Conservation (phyloP, 768 basidiomycete genomes). For the Hericium coralloides region DNA sequence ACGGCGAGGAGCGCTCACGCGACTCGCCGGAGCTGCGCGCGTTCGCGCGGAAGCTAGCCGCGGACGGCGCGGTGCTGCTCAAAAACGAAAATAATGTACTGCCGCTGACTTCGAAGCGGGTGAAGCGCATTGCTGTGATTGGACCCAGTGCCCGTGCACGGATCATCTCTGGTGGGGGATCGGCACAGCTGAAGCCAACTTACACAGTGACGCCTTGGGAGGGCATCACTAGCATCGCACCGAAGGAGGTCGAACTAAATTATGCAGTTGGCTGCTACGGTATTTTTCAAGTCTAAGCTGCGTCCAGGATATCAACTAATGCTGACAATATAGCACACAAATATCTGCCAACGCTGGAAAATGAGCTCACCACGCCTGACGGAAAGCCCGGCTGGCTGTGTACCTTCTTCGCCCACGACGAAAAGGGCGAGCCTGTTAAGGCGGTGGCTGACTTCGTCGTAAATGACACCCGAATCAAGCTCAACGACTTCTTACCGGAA, state of each 20-base stretch:
- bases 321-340: constrained; percentile 40
- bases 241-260: constrained; percentile 38
- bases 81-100: constrained; percentile 52
- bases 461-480: constrained; percentile 52
- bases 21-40: constrained; percentile 42
- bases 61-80: constrained; percentile 55
- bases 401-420: constrained; percentile 52
- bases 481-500: constrained; percentile 56
- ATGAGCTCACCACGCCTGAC: constrained; percentile 37
- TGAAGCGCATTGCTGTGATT: constrained; percentile 51
- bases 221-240: constrained; percentile 43
- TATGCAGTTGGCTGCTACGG: constrained; percentile 62
- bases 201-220: constrained; percentile 60
- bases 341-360: constrained; percentile 62
- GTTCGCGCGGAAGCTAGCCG: constrained; percentile 49
- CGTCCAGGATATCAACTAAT: not conserved
- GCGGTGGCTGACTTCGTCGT: constrained; percentile 40
- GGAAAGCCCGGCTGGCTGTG: constrained; percentile 57
- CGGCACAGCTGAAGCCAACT: constrained; percentile 55
- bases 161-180: constrained; percentile 70
- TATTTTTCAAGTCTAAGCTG: constrained; percentile 13
- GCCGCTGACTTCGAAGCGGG: constrained; percentile 31
- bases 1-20: constrained; percentile 46
- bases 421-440: constrained; percentile 33
- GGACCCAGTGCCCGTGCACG: constrained; percentile 60